Conservation (phyloP, 140 eudicot genomes). For the Ambrosia hybrid region DNA sequence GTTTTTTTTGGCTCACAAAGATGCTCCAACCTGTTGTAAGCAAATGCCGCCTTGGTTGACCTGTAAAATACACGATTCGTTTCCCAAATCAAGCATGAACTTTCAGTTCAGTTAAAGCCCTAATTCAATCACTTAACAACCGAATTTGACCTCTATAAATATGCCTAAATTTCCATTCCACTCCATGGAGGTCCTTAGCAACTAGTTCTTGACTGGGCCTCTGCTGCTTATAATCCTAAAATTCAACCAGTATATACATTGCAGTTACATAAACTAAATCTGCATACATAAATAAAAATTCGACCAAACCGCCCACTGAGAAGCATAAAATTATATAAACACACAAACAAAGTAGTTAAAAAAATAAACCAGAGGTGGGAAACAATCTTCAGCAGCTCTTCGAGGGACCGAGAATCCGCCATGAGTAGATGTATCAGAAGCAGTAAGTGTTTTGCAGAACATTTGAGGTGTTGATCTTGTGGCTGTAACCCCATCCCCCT, state of each 20-base stretch:
- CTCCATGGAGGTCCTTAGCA: too few relatives aligned
- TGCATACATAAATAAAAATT: neutral
- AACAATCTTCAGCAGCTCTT: slow-evolving; percentile 87
- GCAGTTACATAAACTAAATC: neutral
- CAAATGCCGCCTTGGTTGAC: slow-evolving; percentile 94
- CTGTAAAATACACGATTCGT: slow-evolving; percentile 23
- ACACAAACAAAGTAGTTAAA: neutral
- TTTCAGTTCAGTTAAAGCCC: neutral
- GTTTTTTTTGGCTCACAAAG: slow-evolving; percentile 22
- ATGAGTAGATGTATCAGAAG: slow-evolving; percentile 96
- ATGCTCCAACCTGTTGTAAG: slow-evolving; percentile 98
- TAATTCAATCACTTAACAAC: neutral
- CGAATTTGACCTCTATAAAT: slow-evolving; percentile 70
- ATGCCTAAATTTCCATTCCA: slow-evolving; percentile 56
- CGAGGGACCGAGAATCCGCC: slow-evolving; percentile 96
- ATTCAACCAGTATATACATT: neutral
- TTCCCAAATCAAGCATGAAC: slow-evolving; percentile 23
- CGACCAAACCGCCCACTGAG: slow-evolving; percentile 1
- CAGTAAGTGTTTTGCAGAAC: slow-evolving; percentile 96
- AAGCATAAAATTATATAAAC: neutral
- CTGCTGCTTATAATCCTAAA: too few relatives aligned
- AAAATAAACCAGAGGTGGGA: slow-evolving; percentile 61
- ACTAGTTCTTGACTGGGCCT: too few relatives aligned
- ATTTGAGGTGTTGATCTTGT: slow-evolving; percentile 77
- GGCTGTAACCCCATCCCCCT: slow-evolving; percentile 39